Base-by-base conservation (phyloP, 2,329 filamentous ascomycete species). In the Cladophialophora bantiana region DNA sequence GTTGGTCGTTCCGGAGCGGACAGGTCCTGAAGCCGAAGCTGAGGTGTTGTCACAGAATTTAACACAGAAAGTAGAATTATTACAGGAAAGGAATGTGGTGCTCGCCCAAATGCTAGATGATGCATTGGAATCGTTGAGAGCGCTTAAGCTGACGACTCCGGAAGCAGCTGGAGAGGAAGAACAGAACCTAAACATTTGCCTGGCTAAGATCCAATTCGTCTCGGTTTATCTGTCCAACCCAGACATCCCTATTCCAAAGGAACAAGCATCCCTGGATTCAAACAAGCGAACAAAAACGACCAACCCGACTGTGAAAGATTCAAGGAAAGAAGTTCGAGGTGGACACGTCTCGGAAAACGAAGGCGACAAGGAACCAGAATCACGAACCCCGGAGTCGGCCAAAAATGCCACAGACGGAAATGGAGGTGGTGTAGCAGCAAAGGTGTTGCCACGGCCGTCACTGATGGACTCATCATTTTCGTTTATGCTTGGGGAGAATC, bases 401-500 rank as follows among this genome's bases (percentile, higher is more conserved):
- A 50, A 45, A 45, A n/a, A 20, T 15, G 4, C 34, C 38, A 31
- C 20, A 7, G 20, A 7, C 40, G 48, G 38, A 26, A 60, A 57
- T n/a, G 61, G 54, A 48, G 42, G 45, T 38, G 48, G 38, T 18
- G 42, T 34, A 20, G 42, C 42, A 20, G 58, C 26, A 20, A 56
- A 67, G 58, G 35, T 59, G 26, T 40, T 65, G 26, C 20, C 74
- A 9, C 79, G 82, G 48, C 78, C 80, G 57, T 79, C 81, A 42
- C 70, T 84, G 57, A 77, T 79, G 40, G 77, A 83, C 58, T 79
- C 82, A 18, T 80, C 80, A 31, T 83, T 83, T 64, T 83, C 82
- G 12, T 84, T 82, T 79, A 83, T 84, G 80, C 76, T 84, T 42
- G 82, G 81, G 40, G 79, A 81, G 54, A 76, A 77, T 64, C 76